Evolutionary conservation across 1,139 yeast genomes (phyloP).

Genomic region (Geotrichum reessii): DNA sequence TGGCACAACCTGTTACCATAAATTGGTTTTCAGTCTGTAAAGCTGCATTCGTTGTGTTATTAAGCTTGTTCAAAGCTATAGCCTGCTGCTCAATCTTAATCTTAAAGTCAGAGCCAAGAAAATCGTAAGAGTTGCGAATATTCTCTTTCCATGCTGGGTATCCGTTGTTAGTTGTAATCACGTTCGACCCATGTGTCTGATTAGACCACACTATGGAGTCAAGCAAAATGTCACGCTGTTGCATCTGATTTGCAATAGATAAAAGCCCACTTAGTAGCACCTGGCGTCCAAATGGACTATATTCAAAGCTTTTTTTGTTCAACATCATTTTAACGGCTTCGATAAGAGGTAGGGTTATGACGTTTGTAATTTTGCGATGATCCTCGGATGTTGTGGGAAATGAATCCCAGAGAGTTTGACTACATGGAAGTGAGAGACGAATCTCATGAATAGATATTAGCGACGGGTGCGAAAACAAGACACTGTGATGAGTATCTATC

Average conservation of each 20-base stretch:
- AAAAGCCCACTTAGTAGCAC: slow-evolving; percentile 65
- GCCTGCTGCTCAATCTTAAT: not conserved
- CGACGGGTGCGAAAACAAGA: slow-evolving; percentile 69
- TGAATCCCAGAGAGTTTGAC: slow-evolving; percentile 69
- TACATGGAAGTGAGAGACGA: slow-evolving; percentile 71
- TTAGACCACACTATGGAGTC: slow-evolving; percentile 41
- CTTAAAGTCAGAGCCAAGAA: not conserved
- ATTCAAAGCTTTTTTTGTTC: slow-evolving; percentile 47
- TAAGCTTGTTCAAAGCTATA: not conserved
- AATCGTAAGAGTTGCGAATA: not conserved
- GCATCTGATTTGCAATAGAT: slow-evolving; percentile 67
- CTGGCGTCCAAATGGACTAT: slow-evolving; percentile 55
- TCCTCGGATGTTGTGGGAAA: slow-evolving; percentile 27
- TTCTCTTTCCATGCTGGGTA: not conserved
- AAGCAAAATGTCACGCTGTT: slow-evolving; percentile 61
- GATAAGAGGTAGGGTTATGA: slow-evolving; percentile 41
- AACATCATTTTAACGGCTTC: slow-evolving; percentile 52
- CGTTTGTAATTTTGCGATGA: slow-evolving; percentile 12
- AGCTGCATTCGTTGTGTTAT: not conserved
- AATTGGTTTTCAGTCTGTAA: not conserved
- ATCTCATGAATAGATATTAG: slow-evolving; percentile 64
- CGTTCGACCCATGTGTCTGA: not conserved
- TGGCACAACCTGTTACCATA: slow-evolving; percentile 26
- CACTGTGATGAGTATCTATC: slow-evolving; percentile 70
- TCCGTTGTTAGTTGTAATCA: not conserved